phyloP scores from a whole-genome alignment of 306 rosid genomes.

The Cucurbita argyrosperma region DNA sequence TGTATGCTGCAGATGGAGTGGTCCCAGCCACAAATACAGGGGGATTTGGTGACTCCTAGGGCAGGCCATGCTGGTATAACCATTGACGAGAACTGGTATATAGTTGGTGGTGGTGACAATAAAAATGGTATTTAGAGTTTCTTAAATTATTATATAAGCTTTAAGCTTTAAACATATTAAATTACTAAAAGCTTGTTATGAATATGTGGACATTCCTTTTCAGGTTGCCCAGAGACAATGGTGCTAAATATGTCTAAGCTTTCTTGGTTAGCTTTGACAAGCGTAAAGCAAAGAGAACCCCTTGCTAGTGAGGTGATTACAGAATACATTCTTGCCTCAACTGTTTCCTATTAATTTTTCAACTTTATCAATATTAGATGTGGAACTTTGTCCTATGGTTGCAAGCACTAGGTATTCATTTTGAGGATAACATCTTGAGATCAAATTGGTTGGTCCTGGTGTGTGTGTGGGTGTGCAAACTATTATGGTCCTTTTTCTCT shows the following conservation, averaged over 20 bases:
- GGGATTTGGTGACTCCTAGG: slow-evolving; percentile 71
- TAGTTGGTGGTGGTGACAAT: slow-evolving; percentile 97
- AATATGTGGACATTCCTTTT: slow-evolving; percentile 12
- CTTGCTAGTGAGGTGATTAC: slow-evolving; percentile 92
- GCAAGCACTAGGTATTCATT: neutral
- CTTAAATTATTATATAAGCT: neutral
- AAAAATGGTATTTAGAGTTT: slow-evolving; percentile 43
- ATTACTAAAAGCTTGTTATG: neutral
- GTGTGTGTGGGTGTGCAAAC: neutral
- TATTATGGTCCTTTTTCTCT: neutral
- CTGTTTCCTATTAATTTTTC: neutral
- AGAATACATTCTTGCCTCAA: neutral
- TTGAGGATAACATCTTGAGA: neutral
- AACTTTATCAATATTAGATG: neutral
- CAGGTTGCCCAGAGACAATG: slow-evolving; percentile 91
- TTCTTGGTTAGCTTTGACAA: slow-evolving; percentile 68
- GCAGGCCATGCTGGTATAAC: slow-evolving; percentile 90
- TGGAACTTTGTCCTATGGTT: neutral
- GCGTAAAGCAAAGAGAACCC: slow-evolving; percentile 71
- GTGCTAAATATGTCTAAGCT: slow-evolving; percentile 77
- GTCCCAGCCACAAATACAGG: slow-evolving; percentile 86
- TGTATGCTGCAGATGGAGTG: slow-evolving; percentile 67
- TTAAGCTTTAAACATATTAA: neutral
- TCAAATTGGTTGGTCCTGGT: neutral
- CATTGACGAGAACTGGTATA: slow-evolving; percentile 69